These are phyloP conservation scores for Stevia rebaudiana DNA, from an alignment of 140 eudicot species.

Conservation along the genomic window DNA sequence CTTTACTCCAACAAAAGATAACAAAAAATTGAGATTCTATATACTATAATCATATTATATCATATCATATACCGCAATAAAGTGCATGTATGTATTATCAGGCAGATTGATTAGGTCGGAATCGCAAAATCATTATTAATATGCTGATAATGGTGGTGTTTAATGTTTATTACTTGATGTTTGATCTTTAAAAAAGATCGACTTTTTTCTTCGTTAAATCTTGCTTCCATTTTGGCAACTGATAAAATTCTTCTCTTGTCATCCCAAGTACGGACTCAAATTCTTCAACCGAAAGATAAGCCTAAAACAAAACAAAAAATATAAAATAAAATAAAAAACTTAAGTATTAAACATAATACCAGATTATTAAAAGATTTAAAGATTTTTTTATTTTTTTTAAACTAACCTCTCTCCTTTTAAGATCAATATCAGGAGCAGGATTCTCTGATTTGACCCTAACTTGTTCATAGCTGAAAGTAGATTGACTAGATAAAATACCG, in stretches of 20 bases:
- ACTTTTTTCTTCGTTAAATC: conserved; percentile 74
- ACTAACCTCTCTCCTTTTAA: conserved; percentile 77
- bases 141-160: conserved; percentile 16
- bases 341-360: no score
- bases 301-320: conserved; percentile 35
- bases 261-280: conserved; percentile 63
- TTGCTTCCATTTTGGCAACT: conserved; percentile 97
- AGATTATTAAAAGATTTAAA: no score
- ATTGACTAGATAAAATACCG: conserved; percentile 51
- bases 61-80: conserved; percentile 21
- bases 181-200: conserved; percentile 62
- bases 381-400: no score
- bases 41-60: conserved; percentile 18
- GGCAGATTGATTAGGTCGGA: conserved; percentile 17
- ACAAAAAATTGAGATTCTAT: conserved; percentile 22
- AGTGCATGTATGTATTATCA: background rate
- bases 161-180: conserved; percentile 30
- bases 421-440: conserved; percentile 74
- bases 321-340: background rate
- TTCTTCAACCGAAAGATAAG: conserved; percentile 82
- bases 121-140: conserved; percentile 7
- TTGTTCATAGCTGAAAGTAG: conserved; percentile 67
- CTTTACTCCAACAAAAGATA: conserved; percentile 18
- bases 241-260: conserved; percentile 67
- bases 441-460: conserved; percentile 71